Percentiles rank a stretch among this genome's conserved stretches.
Conservation (phyloP, 192 early-diverging fungal species). For the Coemansia sp. region DNA sequence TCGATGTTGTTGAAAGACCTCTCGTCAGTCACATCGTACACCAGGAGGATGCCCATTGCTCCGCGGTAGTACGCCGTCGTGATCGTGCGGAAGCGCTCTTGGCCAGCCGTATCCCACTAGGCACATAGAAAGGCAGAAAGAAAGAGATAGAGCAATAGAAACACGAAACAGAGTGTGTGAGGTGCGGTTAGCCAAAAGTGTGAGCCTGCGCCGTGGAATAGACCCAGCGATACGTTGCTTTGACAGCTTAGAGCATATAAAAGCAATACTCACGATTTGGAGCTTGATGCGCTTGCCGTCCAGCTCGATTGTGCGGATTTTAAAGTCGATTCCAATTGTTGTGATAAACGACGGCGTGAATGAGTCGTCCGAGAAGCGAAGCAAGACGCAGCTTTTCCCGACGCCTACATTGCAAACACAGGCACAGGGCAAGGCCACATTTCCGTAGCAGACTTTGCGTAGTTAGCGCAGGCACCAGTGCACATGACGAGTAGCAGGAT, state of each 20-base stretch:
- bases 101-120: constrained; percentile 97
- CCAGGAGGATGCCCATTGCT: constrained; percentile 97
- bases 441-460: not conserved
- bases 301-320: constrained; percentile 97
- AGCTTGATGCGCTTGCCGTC: constrained; percentile 99
- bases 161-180: not conserved
- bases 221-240: not conserved
- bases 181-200: not conserved
- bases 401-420: constrained; percentile 28
- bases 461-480: not conserved
- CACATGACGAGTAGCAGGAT: not conserved
- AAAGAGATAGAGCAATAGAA: not conserved
- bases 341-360: constrained; percentile 99
- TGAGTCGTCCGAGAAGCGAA: constrained; percentile 98
- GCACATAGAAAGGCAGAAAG: not conserved
- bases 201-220: not conserved
- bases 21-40: constrained; percentile 99
- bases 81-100: constrained; percentile 98
- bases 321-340: constrained; percentile 99
- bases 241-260: not conserved
- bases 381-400: constrained; percentile 93
- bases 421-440: not conserved
- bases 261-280: constrained; percentile 66
- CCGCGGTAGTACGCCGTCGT: constrained; percentile 99
- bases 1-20: constrained; percentile 98